Percentiles rank a stretch among this genome's conserved stretches.
These are phyloP conservation scores for Anthoceros angustus DNA, from an alignment of 225 moss, liverwort and hornwort genomes.

Conservation along the genomic window DNA sequence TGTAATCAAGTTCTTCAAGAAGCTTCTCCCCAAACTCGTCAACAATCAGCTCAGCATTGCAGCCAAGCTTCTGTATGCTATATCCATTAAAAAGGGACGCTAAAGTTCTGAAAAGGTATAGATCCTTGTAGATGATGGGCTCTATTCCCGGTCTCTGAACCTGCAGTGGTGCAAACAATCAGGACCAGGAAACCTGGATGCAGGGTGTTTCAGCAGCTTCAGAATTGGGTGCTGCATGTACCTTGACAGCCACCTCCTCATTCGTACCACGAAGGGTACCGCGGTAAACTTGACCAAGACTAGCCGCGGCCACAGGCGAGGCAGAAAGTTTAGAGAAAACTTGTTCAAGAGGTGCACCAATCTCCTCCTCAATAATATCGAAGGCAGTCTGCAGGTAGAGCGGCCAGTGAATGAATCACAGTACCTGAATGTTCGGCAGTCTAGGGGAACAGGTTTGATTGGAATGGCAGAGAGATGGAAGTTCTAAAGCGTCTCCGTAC, in stretches of 20 bases:
- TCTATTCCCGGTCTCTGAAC: slow-evolving; percentile 95
- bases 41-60: slow-evolving; percentile 80
- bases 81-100: slow-evolving; percentile 72
- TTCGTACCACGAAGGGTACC: slow-evolving; percentile 62
- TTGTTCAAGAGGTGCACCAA: slow-evolving; percentile 67
- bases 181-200: no score
- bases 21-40: slow-evolving; percentile 99
- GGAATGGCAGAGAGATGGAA: neutral
- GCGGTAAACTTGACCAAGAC: slow-evolving; percentile 92
- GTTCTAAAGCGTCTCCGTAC: neutral
- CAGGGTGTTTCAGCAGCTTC: neutral
- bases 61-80: slow-evolving; percentile 78
- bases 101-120: slow-evolving; percentile 63
- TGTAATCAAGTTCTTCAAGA: slow-evolving; percentile 85
- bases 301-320: slow-evolving; percentile 79
- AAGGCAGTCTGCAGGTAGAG: slow-evolving; percentile 49
- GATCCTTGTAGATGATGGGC: slow-evolving; percentile 88
- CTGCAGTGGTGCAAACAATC: slow-evolving; percentile 17
- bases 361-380: slow-evolving; percentile 70
- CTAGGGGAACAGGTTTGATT: neutral
- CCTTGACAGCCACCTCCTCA: slow-evolving; percentile 97
- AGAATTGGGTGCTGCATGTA: slow-evolving; percentile 14
- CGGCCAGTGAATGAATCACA: neutral
- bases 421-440: neutral
- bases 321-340: slow-evolving; percentile 69